Evolutionary conservation across 768 basidiomycete species (phyloP), one percentile per base, ranked within the genome.

Genomic region (Pleurotus eryngii): DNA sequence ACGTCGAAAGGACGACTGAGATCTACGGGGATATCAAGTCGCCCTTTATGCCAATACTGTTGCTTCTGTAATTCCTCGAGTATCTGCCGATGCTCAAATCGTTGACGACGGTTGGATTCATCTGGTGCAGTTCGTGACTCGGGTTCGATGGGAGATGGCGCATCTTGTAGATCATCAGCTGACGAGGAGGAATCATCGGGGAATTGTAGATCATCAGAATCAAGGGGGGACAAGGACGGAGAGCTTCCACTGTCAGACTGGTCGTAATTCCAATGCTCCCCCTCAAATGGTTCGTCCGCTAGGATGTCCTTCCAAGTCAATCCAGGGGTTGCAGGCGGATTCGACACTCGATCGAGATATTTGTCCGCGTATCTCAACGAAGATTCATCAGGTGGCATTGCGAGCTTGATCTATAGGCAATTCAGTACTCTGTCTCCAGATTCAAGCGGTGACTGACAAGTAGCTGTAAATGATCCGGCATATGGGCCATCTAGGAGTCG

Each of bases 251-350:
- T 78, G 46, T 78, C 76, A 67, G 76, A 75, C 35, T 75, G 70
- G 48, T 76, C 72, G 5, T 75, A 67, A 14, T 89, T 81, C 90
- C 90, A 92, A 64, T 92, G 91, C 59, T 92, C 84, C 14, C 89
- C 92, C 68, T 92, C 88, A 59, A 90, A 89, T 3, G 90, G 89
- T 57, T 92, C 91, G 63, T 91, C 90, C 1, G 80, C 80, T 14
- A 93, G 77, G 50, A 94, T 92, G n/a, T 84, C 79, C 58, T 78
- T 75, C 92, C 92, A 94, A 3, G 87, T 90, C 5, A 91, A 69
- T 1, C 74, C 63, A 3, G 74, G 67, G 5, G 74, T 68, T 1
- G 70, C 63, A 1, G 73, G 72, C 20, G 83, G 84, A 58, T 85
- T 77, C 22, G 66, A 70, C 12, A 80, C 67, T 1, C 62, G 66